Conservation (phyloP, 768 basidiomycete genomes). For the Phanerodontia chrysosporium region DNA sequence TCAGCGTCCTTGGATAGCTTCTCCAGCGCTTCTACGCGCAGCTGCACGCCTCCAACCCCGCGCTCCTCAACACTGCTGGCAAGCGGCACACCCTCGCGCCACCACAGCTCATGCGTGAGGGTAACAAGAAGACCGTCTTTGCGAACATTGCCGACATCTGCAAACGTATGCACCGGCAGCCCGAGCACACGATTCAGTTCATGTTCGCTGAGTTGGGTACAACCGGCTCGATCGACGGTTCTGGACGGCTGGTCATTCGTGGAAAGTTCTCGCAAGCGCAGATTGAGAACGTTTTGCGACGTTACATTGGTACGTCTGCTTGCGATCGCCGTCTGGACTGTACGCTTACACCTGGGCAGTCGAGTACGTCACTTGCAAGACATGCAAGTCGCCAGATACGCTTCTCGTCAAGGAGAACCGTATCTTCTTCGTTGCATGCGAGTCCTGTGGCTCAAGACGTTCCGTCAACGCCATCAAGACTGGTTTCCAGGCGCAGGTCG, state of each 20-base stretch:
- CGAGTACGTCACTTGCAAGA: slow-evolving; percentile 99
- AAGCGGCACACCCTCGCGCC: slow-evolving; percentile 98
- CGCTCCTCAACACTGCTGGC: slow-evolving; percentile 76
- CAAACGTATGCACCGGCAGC: slow-evolving; percentile 96
- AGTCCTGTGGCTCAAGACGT: slow-evolving; percentile 84
- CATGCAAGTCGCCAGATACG: slow-evolving; percentile 98
- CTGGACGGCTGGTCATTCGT: slow-evolving; percentile 90
- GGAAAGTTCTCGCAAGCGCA: slow-evolving; percentile 99
- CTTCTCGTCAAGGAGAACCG: slow-evolving; percentile 96
- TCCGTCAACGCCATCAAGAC: slow-evolving; percentile 97
- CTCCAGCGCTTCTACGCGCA: slow-evolving; percentile 88
- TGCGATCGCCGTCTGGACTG: neutral
- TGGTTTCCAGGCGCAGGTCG: slow-evolving; percentile 95
- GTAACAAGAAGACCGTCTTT: slow-evolving; percentile 96
- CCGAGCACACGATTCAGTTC: slow-evolving; percentile 97
- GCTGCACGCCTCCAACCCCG: slow-evolving; percentile 91
- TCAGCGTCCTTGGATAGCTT: slow-evolving; percentile 47
- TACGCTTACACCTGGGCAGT: slow-evolving; percentile 41
- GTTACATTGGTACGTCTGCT: slow-evolving; percentile 83
- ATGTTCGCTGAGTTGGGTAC: slow-evolving; percentile 98
- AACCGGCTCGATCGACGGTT: slow-evolving; percentile 90
- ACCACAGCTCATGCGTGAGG: slow-evolving; percentile 90
- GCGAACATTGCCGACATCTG: slow-evolving; percentile 97
- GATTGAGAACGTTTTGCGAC: slow-evolving; percentile 92
- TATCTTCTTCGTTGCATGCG: slow-evolving; percentile 96